These are phyloP conservation scores for Daldinia caldariorum DNA, from an alignment of 495 filamentous ascomycete genomes.

Conservation along the genomic window DNA sequence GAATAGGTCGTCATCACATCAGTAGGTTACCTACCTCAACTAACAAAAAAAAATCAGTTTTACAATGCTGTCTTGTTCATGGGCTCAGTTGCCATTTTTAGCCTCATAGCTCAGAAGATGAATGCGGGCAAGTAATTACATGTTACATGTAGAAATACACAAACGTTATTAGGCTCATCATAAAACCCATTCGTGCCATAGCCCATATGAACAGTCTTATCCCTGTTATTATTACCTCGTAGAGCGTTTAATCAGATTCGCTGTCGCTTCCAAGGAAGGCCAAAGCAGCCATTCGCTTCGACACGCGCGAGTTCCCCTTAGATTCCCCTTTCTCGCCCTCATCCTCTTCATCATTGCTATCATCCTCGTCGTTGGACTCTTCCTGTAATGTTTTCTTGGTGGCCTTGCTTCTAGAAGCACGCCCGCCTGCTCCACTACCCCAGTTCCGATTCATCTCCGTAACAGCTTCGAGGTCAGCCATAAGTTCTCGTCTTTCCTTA, in stretches of 20 bases:
- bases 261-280: slow-evolving; percentile 58
- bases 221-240: background rate
- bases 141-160: slow-evolving; percentile 3
- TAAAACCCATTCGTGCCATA: slow-evolving; percentile 9
- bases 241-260: slow-evolving; percentile 54
- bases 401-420: slow-evolving; percentile 49
- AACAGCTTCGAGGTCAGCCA: slow-evolving; percentile 82
- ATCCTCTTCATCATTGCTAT: slow-evolving; percentile 50
- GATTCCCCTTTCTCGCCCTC: slow-evolving; percentile 47
- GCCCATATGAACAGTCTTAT: background rate
- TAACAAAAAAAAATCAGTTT: slow-evolving; percentile 67
- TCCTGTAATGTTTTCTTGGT: slow-evolving; percentile 45
- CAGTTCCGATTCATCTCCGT: slow-evolving; percentile 80
- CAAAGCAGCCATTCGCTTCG: slow-evolving; percentile 54
- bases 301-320: slow-evolving; percentile 42
- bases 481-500: slow-evolving; percentile 82
- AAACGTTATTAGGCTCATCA: background rate
- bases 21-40: background rate
- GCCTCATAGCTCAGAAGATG: slow-evolving; percentile 81
- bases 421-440: slow-evolving; percentile 62
- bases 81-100: slow-evolving; percentile 92
- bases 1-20: background rate
- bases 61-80: slow-evolving; percentile 97
- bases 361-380: slow-evolving; percentile 53
- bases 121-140: slow-evolving; percentile 53